Percentiles rank a stretch among this genome's conserved stretches.
phyloP scores from a whole-genome alignment of 768 basidiomycete species.

The Rhodosporidiobolus sp. region DNA sequence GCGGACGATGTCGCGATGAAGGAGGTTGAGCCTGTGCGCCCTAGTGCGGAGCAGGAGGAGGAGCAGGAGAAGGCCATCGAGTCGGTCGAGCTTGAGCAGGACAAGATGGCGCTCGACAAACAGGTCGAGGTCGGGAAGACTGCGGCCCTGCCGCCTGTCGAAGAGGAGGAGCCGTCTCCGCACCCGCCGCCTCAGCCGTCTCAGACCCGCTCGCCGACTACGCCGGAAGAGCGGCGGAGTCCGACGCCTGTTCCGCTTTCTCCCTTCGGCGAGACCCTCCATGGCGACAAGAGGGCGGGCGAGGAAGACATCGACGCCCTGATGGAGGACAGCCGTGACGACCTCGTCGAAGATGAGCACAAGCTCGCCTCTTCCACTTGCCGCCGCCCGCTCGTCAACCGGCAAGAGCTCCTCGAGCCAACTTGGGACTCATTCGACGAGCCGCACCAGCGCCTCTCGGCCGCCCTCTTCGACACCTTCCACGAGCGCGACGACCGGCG shows the following conservation, averaged over 20 bases:
- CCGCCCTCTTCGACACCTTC: conserved; percentile 26
- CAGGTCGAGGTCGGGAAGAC: background rate
- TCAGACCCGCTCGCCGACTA: background rate
- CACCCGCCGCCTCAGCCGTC: background rate
- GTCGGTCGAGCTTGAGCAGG: background rate
- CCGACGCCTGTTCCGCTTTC: background rate
- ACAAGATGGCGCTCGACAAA: background rate
- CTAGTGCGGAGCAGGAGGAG: too few species aligned
- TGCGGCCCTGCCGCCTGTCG: background rate
- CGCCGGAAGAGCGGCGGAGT: background rate
- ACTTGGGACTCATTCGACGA: conserved; percentile 19
- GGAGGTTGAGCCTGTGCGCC: too few species aligned
- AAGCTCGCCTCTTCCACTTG: too few species aligned
- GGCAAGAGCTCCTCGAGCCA: background rate
- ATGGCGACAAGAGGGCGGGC: background rate
- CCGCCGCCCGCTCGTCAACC: background rate
- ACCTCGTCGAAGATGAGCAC: background rate
- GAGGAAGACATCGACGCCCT: background rate
- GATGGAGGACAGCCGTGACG: background rate
- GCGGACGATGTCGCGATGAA: background rate
- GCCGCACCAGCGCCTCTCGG: conserved; percentile 17
- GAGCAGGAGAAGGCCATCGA: too few species aligned
- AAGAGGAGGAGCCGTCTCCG: background rate
- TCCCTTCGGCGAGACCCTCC: background rate
- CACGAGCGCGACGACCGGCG: conserved; percentile 16